phyloP scores from a whole-genome alignment of 306 rosid genomes.

The Vachellia pachyceras region DNA sequence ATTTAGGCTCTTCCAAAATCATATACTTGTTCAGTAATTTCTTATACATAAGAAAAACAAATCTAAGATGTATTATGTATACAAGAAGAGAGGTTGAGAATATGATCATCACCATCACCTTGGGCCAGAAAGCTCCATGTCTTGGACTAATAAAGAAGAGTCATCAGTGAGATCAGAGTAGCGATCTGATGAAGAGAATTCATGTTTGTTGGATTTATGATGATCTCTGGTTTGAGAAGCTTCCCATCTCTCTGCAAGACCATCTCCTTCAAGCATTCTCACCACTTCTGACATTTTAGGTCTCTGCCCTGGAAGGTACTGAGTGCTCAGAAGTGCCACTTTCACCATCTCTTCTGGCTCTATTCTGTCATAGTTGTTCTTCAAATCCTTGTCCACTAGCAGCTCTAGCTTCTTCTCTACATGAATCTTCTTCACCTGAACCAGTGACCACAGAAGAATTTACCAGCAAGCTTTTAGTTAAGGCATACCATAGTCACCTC shows the following conservation, averaged over 20 bases:
- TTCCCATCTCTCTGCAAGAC: slow-evolving; percentile 61
- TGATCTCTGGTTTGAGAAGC: slow-evolving; percentile 50
- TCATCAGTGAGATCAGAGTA: slow-evolving; percentile 92
- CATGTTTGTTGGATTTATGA: slow-evolving; percentile 38
- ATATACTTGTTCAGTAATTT: slow-evolving; percentile 14
- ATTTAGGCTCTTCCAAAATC: slow-evolving; percentile 43
- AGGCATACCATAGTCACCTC: no score
- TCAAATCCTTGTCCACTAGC: slow-evolving; percentile 58
- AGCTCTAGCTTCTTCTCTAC: slow-evolving; percentile 55
- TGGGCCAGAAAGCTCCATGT: slow-evolving; percentile 99
- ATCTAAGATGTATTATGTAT: background rate
- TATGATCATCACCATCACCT: slow-evolving; percentile 46
- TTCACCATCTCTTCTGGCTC: slow-evolving; percentile 63
- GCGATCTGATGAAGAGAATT: slow-evolving; percentile 58
- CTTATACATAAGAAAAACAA: background rate
- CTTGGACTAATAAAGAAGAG: slow-evolving; percentile 86
- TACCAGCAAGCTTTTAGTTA: background rate
- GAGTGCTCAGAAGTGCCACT: slow-evolving; percentile 59
- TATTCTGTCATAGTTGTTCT: slow-evolving; percentile 52
- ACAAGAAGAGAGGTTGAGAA: background rate
- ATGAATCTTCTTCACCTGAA: slow-evolving; percentile 58
- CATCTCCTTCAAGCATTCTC: slow-evolving; percentile 61
- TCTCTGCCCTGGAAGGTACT: slow-evolving; percentile 55
- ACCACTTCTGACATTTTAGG: slow-evolving; percentile 63
- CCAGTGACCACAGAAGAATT: background rate